phyloP scores from a whole-genome alignment of 106 monocot species.

The Platanthera guangdongensis region DNA sequence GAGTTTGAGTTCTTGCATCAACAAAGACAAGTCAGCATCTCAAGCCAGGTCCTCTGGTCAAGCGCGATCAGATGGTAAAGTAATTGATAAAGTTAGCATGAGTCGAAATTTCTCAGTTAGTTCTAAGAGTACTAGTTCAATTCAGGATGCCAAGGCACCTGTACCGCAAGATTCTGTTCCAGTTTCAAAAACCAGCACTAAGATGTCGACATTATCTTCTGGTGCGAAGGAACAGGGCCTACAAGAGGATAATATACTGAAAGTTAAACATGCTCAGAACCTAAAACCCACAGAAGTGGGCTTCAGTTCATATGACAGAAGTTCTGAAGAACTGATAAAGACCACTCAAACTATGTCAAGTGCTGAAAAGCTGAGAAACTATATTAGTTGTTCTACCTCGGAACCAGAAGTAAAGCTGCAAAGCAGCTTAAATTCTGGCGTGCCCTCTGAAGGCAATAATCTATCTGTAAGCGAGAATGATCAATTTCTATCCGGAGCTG shows the following conservation, averaged over 20 bases:
- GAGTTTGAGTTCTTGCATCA: conserved; percentile 22
- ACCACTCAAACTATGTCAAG: background rate
- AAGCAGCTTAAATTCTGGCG: background rate
- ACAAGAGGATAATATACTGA: background rate
- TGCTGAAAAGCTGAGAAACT: conserved; percentile 6
- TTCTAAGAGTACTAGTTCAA: conserved; percentile 11
- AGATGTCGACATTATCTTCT: background rate
- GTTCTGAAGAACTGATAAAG: conserved; percentile 1
- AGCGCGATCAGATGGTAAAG: conserved; percentile 11
- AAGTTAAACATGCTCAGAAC: conserved; percentile 5
- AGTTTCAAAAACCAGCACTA: conserved; percentile 8
- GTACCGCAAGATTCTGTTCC: conserved; percentile 9
- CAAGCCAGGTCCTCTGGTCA: conserved; percentile 14
- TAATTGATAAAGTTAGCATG: conserved; percentile 6
- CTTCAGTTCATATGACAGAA: conserved; percentile 4
- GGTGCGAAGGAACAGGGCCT: conserved; percentile 3
- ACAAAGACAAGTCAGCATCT: conserved; percentile 16
- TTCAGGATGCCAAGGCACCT: conserved; percentile 17
- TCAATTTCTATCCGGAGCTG: conserved; percentile 10
- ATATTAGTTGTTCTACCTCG: conserved; percentile 1
- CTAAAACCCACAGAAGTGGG: conserved; percentile 6
- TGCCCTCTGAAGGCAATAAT: background rate
- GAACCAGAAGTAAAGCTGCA: conserved; percentile 3
- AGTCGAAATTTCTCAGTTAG: background rate
- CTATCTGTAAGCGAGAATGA: conserved; percentile 1